These are phyloP conservation scores for Fraxinus velutina DNA, from an alignment of 305 asterid genomes.

Conservation along the genomic window DNA sequence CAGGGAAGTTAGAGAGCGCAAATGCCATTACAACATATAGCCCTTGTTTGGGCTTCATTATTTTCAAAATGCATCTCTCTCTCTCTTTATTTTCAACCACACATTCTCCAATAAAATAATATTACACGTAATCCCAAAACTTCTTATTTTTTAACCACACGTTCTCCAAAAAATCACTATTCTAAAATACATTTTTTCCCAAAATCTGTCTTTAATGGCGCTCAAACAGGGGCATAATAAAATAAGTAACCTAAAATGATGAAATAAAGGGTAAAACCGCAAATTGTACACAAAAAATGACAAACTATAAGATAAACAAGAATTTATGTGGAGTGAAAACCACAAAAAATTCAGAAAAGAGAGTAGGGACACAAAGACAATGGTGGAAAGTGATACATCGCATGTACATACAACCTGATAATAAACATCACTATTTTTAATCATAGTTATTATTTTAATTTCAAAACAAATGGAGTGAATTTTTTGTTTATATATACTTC, in stretches of 20 bases:
- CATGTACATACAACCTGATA: background rate
- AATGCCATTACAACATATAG: conserved; percentile 4
- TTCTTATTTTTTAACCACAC: background rate
- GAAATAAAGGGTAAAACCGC: background rate
- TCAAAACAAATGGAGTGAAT: background rate
- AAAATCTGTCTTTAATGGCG: background rate
- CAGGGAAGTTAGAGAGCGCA: conserved; percentile 8
- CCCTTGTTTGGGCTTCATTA: background rate
- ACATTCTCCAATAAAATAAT: background rate
- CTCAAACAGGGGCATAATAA: background rate
- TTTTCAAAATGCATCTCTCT: background rate
- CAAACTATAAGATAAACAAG: background rate
- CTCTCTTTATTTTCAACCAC: background rate
- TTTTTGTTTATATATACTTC: background rate
- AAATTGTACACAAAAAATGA: background rate
- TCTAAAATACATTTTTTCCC: background rate
- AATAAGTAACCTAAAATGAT: background rate
- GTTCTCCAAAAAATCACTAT: background rate
- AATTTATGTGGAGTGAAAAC: background rate
- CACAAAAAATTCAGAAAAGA: background rate
- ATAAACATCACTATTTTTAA: background rate
- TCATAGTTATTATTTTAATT: background rate
- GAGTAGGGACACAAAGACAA: background rate
- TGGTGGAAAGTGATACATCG: background rate
- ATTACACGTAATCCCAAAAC: background rate